phyloP scores from a whole-genome alignment of 164 flowering plant species.

The Chimonanthus salicifolius region DNA sequence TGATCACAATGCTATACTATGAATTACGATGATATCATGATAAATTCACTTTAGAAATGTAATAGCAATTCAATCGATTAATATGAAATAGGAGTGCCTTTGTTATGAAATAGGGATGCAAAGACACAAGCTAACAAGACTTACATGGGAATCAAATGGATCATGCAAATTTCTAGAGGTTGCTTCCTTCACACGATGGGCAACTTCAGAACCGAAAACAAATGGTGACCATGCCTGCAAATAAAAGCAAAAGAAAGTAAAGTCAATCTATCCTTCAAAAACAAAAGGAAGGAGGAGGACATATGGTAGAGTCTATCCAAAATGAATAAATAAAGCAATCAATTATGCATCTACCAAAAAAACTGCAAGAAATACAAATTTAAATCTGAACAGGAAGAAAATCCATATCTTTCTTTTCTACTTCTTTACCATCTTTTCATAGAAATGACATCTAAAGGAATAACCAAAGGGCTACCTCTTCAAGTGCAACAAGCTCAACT shows the following conservation, averaged over 20 bases:
- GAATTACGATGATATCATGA: too few relatives aligned
- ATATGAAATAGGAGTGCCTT: too few relatives aligned
- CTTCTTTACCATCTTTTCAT: background rate
- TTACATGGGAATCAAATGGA: conserved; percentile 45
- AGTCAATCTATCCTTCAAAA: conserved; percentile 1
- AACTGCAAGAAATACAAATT: background rate
- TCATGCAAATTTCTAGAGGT: conserved; percentile 18
- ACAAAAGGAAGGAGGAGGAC: background rate
- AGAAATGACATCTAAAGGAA: background rate
- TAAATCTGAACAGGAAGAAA: background rate
- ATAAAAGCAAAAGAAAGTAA: conserved; percentile 5
- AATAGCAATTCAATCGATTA: too few relatives aligned
- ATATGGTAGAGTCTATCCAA: background rate
- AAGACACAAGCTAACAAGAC: conserved; percentile 16
- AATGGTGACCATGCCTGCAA: conserved; percentile 83
- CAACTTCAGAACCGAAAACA: conserved; percentile 31
- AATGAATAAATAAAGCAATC: too few relatives aligned
- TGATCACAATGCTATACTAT: too few relatives aligned
- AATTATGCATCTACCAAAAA: background rate
- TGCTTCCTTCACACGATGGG: conserved; percentile 25
- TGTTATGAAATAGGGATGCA: background rate
- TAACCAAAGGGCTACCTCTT: conserved; percentile 44
- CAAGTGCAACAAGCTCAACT: conserved; percentile 30
- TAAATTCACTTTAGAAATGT: too few relatives aligned
- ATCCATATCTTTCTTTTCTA: background rate